Base-by-base conservation (phyloP, 495 filamentous ascomycete species). In the Hyaloscypha variabilis region DNA sequence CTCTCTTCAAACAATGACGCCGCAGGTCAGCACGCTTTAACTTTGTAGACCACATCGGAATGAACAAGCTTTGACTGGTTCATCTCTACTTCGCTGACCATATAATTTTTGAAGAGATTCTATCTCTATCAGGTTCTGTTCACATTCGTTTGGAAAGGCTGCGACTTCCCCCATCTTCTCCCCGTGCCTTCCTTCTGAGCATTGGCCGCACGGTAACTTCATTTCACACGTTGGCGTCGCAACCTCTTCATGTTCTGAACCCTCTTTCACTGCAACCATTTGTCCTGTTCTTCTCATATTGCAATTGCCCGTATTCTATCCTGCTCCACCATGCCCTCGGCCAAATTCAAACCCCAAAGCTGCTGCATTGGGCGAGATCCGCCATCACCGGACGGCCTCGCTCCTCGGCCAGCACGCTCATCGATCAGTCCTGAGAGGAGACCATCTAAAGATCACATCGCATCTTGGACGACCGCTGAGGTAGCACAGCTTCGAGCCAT, bases 321-420 rank as follows among this genome's bases (percentile, higher is more conserved):
- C 39, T 17, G 13, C 42, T 36, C 57, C 36, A 51, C 29, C 8
- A 59, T 60, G 55, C 46, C 42, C 26, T 24, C 63, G 8, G 17
- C 26, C 34, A 50, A 14, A 8, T 5, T 29, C 8, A 66, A 57
- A 49, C 50, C 60, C 5, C 28, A 50, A 51, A 64, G 21, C 42
- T 73, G 71, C 63, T 73, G 71, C 57, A 71, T 52, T 6, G 31
- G 59, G 50, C 60, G 69, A 23, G 28, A 56, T 11, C 64, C 71
- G 21, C 69, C 71, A 5, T 73, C 71, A 13, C 71, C 71, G n/a
- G 67, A 71, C 46, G 66, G 61, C 14, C 24, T 66, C n/a, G 31
- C 69, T 51, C 57, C 71, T 23, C 63, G 71, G 52, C 68, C 63
- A 19, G 63, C 57, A 39, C 8, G 10, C 21, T 36, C 63, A 31